Conservation (phyloP, 2,329 filamentous ascomycete genomes). For the Domatiomyces catenatus region DNA sequence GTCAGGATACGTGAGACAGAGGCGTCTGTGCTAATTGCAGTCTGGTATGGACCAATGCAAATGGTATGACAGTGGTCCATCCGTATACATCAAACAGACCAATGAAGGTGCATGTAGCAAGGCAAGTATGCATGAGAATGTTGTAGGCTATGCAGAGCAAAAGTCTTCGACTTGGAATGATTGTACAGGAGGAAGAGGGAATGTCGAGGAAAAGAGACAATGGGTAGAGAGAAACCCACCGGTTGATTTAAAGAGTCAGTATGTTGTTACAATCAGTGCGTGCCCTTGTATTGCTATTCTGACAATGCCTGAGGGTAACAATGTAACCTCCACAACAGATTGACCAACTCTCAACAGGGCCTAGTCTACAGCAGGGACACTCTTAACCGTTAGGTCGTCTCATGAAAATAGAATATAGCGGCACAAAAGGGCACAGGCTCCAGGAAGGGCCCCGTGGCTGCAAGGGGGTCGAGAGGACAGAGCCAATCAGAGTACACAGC, state of each 20-base stretch:
- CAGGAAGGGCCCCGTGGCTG: not conserved
- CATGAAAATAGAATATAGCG: not conserved
- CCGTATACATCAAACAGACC: not conserved
- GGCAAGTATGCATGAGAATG: slow-evolving; percentile 6
- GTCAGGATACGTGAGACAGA: slow-evolving; percentile 27
- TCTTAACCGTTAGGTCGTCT: not conserved
- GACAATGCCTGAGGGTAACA: not conserved
- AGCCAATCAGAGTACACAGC: not conserved
- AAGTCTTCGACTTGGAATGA: slow-evolving; percentile 3
- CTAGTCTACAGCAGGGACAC: not conserved
- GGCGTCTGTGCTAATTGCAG: slow-evolving; percentile 8
- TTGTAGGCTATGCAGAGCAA: slow-evolving; percentile 4
- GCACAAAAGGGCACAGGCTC: not conserved
- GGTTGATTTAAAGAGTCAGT: not conserved
- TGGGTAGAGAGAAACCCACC: not conserved
- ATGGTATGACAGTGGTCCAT: slow-evolving; percentile 11
- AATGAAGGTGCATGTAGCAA: not conserved
- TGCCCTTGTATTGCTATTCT: not conserved
- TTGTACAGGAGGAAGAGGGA: not conserved
- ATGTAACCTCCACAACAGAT: not conserved
- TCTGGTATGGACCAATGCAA: slow-evolving; percentile 27
- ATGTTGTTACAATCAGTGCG: not conserved
- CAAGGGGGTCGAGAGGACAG: not conserved
- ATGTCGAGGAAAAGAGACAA: not conserved
- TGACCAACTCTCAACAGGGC: not conserved